A percentile compares a stretch with the other conserved stretches of the same genome.
phyloP scores from a whole-genome alignment of 2,329 filamentous ascomycete species.

The Davidsoniella australis region DNA sequence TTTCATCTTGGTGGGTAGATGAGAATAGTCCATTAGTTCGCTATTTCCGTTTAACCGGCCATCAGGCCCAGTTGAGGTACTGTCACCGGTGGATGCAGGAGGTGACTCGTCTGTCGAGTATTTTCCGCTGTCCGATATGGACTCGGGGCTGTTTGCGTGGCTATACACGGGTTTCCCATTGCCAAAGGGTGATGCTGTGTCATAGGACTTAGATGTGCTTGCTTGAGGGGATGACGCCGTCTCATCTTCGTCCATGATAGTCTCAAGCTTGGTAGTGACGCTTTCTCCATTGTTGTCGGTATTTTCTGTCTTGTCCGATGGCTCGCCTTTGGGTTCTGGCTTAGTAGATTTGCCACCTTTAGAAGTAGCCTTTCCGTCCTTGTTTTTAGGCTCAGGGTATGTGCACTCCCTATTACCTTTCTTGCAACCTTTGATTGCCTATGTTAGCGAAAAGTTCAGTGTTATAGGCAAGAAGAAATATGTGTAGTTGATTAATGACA shows the following conservation, averaged over 20 bases:
- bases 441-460: not conserved
- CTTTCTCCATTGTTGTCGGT: not conserved
- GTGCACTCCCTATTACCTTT: slow-evolving; percentile 84
- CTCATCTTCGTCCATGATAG: slow-evolving; percentile 41
- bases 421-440: slow-evolving; percentile 49
- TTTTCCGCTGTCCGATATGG: slow-evolving; percentile 15
- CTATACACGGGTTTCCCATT: slow-evolving; percentile 13
- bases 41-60: not conserved
- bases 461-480: not conserved
- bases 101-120: slow-evolving; percentile 6
- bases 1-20: slow-evolving; percentile 52
- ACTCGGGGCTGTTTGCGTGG: slow-evolving; percentile 23
- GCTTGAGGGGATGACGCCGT: not conserved
- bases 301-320: not conserved
- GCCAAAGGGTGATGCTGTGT: slow-evolving; percentile 13
- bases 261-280: slow-evolving; percentile 26
- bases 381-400: slow-evolving; percentile 55
- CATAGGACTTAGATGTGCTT: slow-evolving; percentile 14
- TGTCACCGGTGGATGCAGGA: slow-evolving; percentile 4
- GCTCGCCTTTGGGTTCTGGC: not conserved
- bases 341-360: not conserved
- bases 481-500: slow-evolving; percentile 16
- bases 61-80: slow-evolving; percentile 7
- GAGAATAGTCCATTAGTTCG: slow-evolving; percentile 29
- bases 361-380: slow-evolving; percentile 13